Evolutionary conservation across 2,329 filamentous ascomycete genomes (phyloP), one percentile per base, ranked within the genome.

Genomic region (Fusarium stilboides): DNA sequence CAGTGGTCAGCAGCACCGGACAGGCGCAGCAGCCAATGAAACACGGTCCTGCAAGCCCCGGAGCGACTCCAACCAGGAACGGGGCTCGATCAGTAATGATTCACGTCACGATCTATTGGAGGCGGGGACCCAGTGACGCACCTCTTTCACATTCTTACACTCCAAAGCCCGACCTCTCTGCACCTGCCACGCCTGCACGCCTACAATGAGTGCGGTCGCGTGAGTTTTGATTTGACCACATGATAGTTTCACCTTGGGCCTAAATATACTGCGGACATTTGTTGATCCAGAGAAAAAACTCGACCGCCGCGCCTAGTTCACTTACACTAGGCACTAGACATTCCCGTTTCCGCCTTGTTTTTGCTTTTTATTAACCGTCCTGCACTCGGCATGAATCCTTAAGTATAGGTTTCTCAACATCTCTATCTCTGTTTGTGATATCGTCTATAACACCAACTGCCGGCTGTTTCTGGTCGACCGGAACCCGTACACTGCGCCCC

Each of bases 181-280:
- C 43, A 68, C 47, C 67, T 70, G 67, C 67, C 67, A 70, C 66
- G 66, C 66, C 55, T 67, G 36, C 53, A 59, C 53, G 52, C 68
- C 66, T 68, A 45, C 67, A 40, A 65, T 50, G 49, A 45, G 45
- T 53, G 26, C 53, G 57, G 62, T 71, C 72, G 69, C 71, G 72
- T 75, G 72, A 71, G 67, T 56, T 60, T 68, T 51, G 57, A 46
- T 67, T 59, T 46, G 55, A 57, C 66, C 72, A 74, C 69, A 67
- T 74, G 72, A 74, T 71, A 70, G 56, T 45, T 57, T 56, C 53
- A 44, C 37, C 40, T 50, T 58, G 59, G 49, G 36, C 22, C 37
- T 44, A 44, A 50, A 19, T 9, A 44, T 36, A 42, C 51, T 22
- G 24, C 62, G 62, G 62, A 53, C 40, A 59, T 65, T 65, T 65